Evolutionary conservation across 352 stramenopile species (phyloP), one percentile per base, ranked within the genome.

Genomic region (Pythium coloratum): DNA sequence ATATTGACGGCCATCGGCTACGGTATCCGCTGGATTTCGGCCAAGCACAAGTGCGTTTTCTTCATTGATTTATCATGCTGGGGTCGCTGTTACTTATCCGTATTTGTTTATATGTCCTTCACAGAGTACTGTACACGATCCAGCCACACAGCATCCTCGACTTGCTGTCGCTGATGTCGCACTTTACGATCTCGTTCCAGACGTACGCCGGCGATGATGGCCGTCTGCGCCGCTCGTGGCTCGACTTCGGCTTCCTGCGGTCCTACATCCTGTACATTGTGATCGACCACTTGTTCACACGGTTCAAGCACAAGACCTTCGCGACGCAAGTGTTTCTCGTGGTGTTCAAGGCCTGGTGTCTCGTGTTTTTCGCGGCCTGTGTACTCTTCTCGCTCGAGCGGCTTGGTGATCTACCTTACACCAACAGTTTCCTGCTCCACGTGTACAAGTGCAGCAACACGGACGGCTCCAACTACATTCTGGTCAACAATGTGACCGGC

Each of bases 251-350:
- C 32, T 96, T 96, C 55, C 58, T 96, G 33, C 86, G 88, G 30
- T 84, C 84, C 6, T 96, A 96, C 70, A 82, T 94, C n/a, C 70
- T 87, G 20, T 95, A 95, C 59, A 77, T 91, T 60, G 86, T 96
- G 3, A 73, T 96, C 24, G 75, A 86, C 62, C 74, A 86, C 40
- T 71, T 96, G 26, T 94, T 94, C 63, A 60, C 71, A 34, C 77
- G 75, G 1, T 92, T 90, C 67, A 74, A 76, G 66, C 79, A 91
- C 81, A 94, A 94, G 70, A 90, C 86, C 1, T 94, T 94, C 62
- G 77, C 86, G 28, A 75, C 83, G 30, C 86, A 95, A 64, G 72
- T 94, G n/a, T 59, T 90, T 55, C 73, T 93, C 20, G 74, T 96
- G 57, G 71, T 90, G 1, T 92, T 93, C 63, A 94, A 94, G 58